A percentile compares a stretch with the other conserved stretches of the same genome.
These are phyloP conservation scores for Karstenula rhodostoma DNA, from an alignment of 2,329 filamentous ascomycete species.

Conservation along the genomic window DNA sequence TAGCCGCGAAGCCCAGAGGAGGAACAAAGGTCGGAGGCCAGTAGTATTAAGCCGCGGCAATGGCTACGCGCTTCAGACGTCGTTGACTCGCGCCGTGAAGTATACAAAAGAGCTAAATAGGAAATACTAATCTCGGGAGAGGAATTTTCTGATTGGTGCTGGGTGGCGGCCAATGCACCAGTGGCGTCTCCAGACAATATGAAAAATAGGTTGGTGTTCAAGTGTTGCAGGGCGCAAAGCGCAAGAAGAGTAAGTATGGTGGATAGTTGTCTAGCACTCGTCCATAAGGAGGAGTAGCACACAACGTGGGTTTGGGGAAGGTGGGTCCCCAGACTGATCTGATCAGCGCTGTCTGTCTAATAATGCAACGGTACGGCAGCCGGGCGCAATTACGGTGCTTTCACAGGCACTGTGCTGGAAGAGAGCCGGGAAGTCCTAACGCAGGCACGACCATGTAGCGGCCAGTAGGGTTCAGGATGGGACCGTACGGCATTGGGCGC, in stretches of 20 bases:
- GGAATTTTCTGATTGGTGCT: constrained; percentile 35
- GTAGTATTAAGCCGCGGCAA: constrained; percentile 33
- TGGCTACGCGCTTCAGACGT: constrained; percentile 22
- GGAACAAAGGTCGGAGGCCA: neutral
- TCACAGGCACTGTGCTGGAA: constrained; percentile 25
- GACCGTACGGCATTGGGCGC: constrained; percentile 42
- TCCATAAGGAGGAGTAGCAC: constrained; percentile 38
- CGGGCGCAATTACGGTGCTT: constrained; percentile 28
- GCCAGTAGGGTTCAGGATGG: constrained; percentile 36
- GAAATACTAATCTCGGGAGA: constrained; percentile 34
- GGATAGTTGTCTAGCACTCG: constrained; percentile 33
- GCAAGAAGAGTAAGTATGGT: constrained; percentile 48
- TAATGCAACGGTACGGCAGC: constrained; percentile 30
- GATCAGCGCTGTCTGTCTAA: constrained; percentile 33
- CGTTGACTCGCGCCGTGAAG: constrained; percentile 21
- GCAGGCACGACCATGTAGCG: constrained; percentile 38
- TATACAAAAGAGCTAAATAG: constrained; percentile 39
- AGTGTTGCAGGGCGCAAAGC: constrained; percentile 52
- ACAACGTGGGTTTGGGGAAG: constrained; percentile 32
- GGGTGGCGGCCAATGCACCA: constrained; percentile 25
- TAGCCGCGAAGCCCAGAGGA: neutral
- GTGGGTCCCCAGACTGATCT: constrained; percentile 34
- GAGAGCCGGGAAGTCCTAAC: constrained; percentile 26
- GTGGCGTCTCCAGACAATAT: constrained; percentile 27
- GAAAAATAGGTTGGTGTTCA: constrained; percentile 43